Evolutionary conservation across 768 basidiomycete species (phyloP), one percentile per base, ranked within the genome.

Genomic region (Grammothele lineata): DNA sequence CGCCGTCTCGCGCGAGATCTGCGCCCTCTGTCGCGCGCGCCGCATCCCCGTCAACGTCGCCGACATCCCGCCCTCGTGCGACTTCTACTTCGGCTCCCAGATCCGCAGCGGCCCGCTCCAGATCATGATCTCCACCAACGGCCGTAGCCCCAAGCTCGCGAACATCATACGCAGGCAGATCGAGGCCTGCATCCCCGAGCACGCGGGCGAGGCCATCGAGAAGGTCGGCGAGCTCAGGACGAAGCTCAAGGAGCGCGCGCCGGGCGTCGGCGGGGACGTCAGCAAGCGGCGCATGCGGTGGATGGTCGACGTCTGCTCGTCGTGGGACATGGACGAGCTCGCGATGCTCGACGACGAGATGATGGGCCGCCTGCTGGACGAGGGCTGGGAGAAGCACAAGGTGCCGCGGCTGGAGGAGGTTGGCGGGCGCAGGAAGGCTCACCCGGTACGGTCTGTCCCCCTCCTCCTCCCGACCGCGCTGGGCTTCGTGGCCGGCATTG

Each of bases 71-170:
- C 82, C 88, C 36, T 79, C 84, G 35, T 99, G 96, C 73, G 95
- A 99, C 67, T 99, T 99, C 62, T 98, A 94, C 73, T 99, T 98
- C 69, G 96, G 96, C 40, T 87, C 91, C 3, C 89, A 92, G 64
- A 82, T 97, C 50, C 84, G 91, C 24, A 77, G 83, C 50, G 94
- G 95, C 0, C 90, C 94, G 0, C 70, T 99, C 19, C 93, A 96
- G 67, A 81, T 99, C 54, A 87, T 98, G 87, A 83, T 99, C 42
- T 94, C 92, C 15, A 98, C 96, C 3, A 90, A 90, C 51, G 96
- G 96, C 25, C 83, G 88, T 57, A 89, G 92, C 11, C 96, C 96
- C 2, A 85, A 89, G 60, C 74, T 98, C 61, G 92, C 94, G 3
- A 86, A 86, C 52, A 71, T 96, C 56, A 81, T 99, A 44, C 80